Percentiles rank a stretch among this genome's conserved stretches.
These are phyloP conservation scores for Leishmania braziliensis DNA, from an alignment of 208 protist species.

Conservation along the genomic window DNA sequence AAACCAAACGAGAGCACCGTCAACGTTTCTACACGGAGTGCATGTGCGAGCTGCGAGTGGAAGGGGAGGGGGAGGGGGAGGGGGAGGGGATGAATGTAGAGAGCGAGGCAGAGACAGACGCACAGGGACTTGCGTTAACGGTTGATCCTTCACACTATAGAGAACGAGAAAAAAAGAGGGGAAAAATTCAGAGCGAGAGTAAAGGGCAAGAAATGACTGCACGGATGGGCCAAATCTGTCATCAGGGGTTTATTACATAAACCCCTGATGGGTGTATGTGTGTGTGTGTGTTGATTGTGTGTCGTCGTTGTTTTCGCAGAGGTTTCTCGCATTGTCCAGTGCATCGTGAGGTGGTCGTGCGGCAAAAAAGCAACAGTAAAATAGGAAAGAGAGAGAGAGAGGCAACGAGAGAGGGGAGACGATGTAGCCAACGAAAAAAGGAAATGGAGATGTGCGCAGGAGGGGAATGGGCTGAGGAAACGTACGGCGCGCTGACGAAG, in stretches of 20 bases:
- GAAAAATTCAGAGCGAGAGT: background rate
- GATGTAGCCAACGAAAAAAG: background rate
- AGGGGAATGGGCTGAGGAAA: background rate
- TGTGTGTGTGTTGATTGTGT: background rate
- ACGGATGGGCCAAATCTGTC: background rate
- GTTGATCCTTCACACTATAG: background rate
- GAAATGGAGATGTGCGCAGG: background rate
- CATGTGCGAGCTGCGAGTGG: background rate
- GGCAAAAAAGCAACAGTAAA: background rate
- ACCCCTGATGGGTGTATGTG: background rate
- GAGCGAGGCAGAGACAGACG: background rate
- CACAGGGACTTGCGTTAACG: background rate
- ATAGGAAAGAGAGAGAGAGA: background rate
- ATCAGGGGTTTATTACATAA: background rate
- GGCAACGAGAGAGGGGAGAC: background rate
- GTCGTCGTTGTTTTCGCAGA: background rate
- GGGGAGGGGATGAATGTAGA: background rate
- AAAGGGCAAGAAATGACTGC: background rate
- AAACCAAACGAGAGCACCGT: background rate
- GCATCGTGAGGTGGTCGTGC: background rate
- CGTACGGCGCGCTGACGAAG: background rate
- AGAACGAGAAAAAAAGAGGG: background rate
- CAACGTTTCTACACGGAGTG: background rate
- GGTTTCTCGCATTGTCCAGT: background rate
- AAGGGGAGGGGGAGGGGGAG: background rate